A percentile compares a stretch with the other conserved stretches of the same genome.
Evolutionary conservation across 306 rosid genomes (phyloP).

Genomic region (Prunus salicina): DNA sequence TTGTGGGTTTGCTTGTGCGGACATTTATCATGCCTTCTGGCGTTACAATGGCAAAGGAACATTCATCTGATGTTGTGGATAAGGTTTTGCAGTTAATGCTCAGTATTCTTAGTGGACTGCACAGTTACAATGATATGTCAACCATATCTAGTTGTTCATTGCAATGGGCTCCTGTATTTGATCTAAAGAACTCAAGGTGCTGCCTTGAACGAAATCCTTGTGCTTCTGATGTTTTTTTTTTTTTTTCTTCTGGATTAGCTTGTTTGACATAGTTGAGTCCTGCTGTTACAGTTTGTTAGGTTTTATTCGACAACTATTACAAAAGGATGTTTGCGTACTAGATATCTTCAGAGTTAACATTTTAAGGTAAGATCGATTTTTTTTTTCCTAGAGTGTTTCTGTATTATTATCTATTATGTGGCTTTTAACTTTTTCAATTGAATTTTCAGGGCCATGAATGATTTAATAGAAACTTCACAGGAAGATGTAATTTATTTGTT

Average conservation of each 20-base stretch:
- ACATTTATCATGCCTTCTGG: conserved; percentile 41
- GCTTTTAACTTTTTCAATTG: conserved; percentile 25
- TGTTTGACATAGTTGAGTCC: conserved; percentile 30
- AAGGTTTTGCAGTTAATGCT: conserved; percentile 61
- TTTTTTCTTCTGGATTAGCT: neutral
- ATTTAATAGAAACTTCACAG: conserved; percentile 52
- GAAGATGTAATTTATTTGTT: conserved; percentile 62
- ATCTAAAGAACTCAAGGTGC: conserved; percentile 54
- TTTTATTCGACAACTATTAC: conserved; percentile 56
- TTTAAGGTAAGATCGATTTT: conserved; percentile 54
- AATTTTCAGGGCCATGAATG: conserved; percentile 59
- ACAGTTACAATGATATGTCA: conserved; percentile 33
- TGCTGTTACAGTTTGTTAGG: conserved; percentile 59
- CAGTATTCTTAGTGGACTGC: conserved; percentile 64
- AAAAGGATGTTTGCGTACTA: conserved; percentile 43
- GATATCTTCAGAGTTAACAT: conserved; percentile 46
- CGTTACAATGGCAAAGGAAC: conserved; percentile 35
- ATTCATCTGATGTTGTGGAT: conserved; percentile 40
- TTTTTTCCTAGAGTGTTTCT: conserved; percentile 17
- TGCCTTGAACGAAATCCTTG: conserved; percentile 11
- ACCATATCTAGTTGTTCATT: conserved; percentile 57
- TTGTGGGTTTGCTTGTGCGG: conserved; percentile 40
- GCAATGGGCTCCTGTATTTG: conserved; percentile 77
- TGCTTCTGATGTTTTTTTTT: neutral
- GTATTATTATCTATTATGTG: conserved; percentile 5